Percentiles rank a stretch among this genome's conserved stretches.
Evolutionary conservation across 2,329 filamentous ascomycete genomes (phyloP).

Genomic region (Meredithiella fracta): DNA sequence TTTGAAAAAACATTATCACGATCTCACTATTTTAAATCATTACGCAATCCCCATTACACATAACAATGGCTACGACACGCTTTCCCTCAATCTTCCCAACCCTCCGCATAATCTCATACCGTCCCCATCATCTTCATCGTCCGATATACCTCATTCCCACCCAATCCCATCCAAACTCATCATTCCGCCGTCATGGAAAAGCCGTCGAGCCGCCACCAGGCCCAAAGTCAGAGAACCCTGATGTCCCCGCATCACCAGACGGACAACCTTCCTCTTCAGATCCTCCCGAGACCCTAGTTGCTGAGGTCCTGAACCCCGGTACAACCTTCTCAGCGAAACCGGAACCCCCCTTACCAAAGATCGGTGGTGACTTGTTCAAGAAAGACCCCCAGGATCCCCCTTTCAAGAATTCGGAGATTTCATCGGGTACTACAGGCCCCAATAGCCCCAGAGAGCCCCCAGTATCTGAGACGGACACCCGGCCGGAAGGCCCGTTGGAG

Average conservation of each 20-base stretch:
- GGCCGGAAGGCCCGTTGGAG: not conserved
- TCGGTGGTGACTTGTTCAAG: not conserved
- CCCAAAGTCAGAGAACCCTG: not conserved
- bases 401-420: not conserved
- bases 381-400: not conserved
- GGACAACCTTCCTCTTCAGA: not conserved
- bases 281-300: not conserved
- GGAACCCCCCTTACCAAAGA: not conserved
- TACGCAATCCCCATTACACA: not conserved
- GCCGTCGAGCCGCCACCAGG: constrained; percentile 12
- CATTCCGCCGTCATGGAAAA: constrained; percentile 14
- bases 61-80: not conserved
- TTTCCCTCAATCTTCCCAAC: not conserved
- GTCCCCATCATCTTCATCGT: not conserved
- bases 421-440: not conserved
- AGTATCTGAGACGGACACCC: not conserved
- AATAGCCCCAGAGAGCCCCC: not conserved
- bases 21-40: not conserved
- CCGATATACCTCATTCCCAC: not conserved
- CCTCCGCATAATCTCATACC: not conserved
- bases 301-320: not conserved
- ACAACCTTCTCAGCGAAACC: not conserved
- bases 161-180: not conserved
- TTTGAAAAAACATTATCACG: too few species aligned
- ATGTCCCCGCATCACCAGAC: not conserved